Conservation (phyloP, 2,329 filamentous ascomycete genomes). For the Phaeosphaeria sp. region DNA sequence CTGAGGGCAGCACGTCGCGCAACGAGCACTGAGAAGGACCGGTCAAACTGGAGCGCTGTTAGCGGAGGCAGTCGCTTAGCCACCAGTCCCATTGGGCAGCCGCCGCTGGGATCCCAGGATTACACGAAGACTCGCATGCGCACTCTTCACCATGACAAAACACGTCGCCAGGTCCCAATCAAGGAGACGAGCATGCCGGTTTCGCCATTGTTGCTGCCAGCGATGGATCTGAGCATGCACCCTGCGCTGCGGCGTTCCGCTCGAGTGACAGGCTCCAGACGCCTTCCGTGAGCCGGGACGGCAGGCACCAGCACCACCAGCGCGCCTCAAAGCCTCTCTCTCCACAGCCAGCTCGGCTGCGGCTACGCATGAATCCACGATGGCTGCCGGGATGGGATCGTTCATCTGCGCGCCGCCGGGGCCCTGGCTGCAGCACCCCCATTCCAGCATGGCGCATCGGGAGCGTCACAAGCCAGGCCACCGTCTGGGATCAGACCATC, state of each 20-base stretch:
- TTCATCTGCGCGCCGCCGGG: not conserved
- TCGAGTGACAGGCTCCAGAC: conserved; percentile 16
- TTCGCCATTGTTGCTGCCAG: not conserved
- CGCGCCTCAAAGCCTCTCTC: conserved; percentile 28
- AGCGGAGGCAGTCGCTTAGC: conserved; percentile 26
- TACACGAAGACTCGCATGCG: not conserved
- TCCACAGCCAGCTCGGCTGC: conserved; percentile 4
- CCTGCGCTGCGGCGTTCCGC: not conserved
- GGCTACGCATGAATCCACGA: not conserved
- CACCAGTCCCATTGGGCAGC: conserved; percentile 26
- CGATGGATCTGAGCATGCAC: not conserved
- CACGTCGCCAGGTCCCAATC: not conserved
- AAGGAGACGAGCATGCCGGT: not conserved
- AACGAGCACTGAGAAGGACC: not conserved
- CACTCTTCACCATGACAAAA: not conserved
- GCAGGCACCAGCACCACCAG: conserved; percentile 16
- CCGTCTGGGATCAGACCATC: not conserved
- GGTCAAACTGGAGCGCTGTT: not conserved
- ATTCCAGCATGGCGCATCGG: not conserved
- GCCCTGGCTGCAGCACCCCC: not conserved
- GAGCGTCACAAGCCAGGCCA: not conserved
- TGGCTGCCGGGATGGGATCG: not conserved
- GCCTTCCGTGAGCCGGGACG: conserved; percentile 29
- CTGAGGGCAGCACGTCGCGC: not conserved
- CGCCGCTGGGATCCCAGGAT: conserved; percentile 15